Conservation (phyloP, 208 protist species). For the Acanthamoeba quina region DNA sequence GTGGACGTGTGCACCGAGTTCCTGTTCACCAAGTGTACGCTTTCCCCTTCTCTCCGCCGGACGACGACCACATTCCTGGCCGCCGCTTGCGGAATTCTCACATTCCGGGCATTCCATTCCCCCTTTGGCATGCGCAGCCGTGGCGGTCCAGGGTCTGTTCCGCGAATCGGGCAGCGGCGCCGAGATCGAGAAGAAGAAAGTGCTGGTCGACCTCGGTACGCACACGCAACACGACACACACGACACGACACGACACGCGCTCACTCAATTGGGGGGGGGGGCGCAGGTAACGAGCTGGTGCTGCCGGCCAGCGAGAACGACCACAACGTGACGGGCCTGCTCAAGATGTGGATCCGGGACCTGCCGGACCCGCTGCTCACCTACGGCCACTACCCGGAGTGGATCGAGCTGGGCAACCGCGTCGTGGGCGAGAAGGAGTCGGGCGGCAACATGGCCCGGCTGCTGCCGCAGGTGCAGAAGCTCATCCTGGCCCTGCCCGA, state of each 20-base stretch:
- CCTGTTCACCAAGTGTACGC: constrained; percentile 31
- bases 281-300: constrained; percentile 31
- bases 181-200: constrained; percentile 71
- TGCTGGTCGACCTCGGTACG: constrained; percentile 53
- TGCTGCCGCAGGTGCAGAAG: constrained; percentile 42
- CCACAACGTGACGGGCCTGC: constrained; percentile 69
- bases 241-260: background rate
- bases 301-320: constrained; percentile 46
- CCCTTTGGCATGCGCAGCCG: background rate
- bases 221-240: background rate
- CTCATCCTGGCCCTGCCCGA: background rate
- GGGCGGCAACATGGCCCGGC: background rate
- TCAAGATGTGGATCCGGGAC: constrained; percentile 71
- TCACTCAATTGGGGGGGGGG: background rate
- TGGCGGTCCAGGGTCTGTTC: constrained; percentile 53
- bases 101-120: no score
- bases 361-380: constrained; percentile 63
- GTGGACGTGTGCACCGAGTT: constrained; percentile 21
- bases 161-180: constrained; percentile 59
- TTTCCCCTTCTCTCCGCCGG: no score
- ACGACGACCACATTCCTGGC: no score
- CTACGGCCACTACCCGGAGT: constrained; percentile 61
- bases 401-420: constrained; percentile 35
- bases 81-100: no score
- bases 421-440: constrained; percentile 28